Conservation (phyloP, 768 basidiomycete species). For the Dendrothele bispora region DNA sequence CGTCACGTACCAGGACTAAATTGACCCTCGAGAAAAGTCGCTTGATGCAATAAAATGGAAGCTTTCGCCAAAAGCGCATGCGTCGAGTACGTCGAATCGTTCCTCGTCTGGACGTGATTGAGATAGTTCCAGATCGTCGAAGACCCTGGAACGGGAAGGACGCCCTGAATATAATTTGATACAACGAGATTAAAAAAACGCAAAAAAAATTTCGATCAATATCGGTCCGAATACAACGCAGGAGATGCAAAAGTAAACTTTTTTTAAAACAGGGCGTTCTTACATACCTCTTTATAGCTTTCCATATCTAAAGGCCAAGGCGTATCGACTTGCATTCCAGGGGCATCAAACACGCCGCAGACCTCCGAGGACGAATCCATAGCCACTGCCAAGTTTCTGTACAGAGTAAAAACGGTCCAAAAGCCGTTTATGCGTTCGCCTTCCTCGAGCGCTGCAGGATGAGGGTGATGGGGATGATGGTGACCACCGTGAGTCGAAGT, state of each 20-base stretch:
- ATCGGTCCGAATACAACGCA: no score
- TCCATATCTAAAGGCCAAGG: conserved; percentile 51
- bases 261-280: no score
- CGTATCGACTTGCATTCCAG: conserved; percentile 49
- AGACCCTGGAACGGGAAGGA: conserved; percentile 42
- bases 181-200: background rate
- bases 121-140: conserved; percentile 53
- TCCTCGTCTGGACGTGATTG: conserved; percentile 30
- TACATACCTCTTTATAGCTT: conserved; percentile 36
- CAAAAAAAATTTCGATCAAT: conserved; percentile 4
- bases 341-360: conserved; percentile 52
- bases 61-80: conserved; percentile 52
- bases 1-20: conserved; percentile 23
- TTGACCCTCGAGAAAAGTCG: conserved; percentile 52
- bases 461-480: conserved; percentile 13
- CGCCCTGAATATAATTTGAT: conserved; percentile 34
- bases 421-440: conserved; percentile 68
- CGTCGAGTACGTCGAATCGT: conserved; percentile 23
- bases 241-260: no score
- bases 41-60: conserved; percentile 57
- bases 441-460: no score
- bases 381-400: conserved; percentile 55
- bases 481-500: no score
- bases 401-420: conserved; percentile 61
- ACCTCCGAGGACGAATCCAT: conserved; percentile 54